Percentiles rank a stretch among this genome's conserved stretches.
phyloP scores from a whole-genome alignment of 768 basidiomycete species.

The Clathrus columnatus region DNA sequence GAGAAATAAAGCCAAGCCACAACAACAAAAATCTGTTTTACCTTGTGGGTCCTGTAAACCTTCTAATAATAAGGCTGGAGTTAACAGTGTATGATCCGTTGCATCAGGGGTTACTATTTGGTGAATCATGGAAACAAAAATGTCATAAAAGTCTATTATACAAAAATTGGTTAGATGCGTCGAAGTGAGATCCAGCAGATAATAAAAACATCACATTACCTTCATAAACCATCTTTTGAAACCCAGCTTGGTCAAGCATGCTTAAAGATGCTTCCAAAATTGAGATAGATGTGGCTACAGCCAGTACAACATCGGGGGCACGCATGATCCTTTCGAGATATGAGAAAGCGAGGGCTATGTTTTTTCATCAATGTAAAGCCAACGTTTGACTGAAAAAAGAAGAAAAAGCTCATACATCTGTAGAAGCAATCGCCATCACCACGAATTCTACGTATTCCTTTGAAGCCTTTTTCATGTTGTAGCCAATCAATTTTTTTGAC shows the following conservation, averaged over 20 bases:
- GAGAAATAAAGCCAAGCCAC: background rate
- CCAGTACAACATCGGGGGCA: conserved; percentile 33
- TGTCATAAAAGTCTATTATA: conserved; percentile 58
- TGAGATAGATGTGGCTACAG: conserved; percentile 42
- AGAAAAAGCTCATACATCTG: conserved; percentile 1
- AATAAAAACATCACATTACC: too few relatives aligned
- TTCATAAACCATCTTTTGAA: conserved; percentile 60
- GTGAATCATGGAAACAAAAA: conserved; percentile 45
- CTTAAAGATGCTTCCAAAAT: conserved; percentile 40
- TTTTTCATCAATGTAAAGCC: background rate
- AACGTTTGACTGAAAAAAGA: background rate
- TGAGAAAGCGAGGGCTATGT: conserved; percentile 68
- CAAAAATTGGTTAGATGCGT: background rate
- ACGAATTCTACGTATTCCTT: conserved; percentile 57
- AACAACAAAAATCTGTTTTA: conserved; percentile 19
- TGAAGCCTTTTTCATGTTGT: conserved; percentile 45
- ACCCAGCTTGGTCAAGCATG: conserved; percentile 48
- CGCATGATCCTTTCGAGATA: conserved; percentile 66
- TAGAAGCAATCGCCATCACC: conserved; percentile 52
- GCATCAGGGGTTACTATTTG: conserved; percentile 31
- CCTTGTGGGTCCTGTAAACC: conserved; percentile 48
- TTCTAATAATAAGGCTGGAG: conserved; percentile 31
- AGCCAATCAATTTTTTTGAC: conserved; percentile 71
- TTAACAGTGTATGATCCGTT: conserved; percentile 26
- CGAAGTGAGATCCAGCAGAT: conserved; percentile 9